Evolutionary conservation across 78 protist genomes (phyloP).

Genomic region (Polysphondylium violaceum): DNA sequence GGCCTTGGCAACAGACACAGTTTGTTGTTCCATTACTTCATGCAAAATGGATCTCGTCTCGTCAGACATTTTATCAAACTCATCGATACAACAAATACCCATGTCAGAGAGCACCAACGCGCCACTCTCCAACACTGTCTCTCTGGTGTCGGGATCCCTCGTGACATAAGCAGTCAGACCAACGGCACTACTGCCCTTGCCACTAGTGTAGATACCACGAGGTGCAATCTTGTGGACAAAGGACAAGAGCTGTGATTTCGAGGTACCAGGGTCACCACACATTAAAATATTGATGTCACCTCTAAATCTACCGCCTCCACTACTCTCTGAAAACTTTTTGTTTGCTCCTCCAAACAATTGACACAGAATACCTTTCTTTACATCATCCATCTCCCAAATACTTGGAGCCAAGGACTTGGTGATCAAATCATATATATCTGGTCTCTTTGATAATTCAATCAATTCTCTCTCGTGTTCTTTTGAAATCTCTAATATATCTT

Average conservation of each 20-base stretch:
- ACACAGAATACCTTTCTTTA: slow-evolving; percentile 98
- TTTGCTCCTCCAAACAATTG: slow-evolving; percentile 97
- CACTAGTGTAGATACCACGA: slow-evolving; percentile 99
- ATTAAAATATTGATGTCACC: slow-evolving; percentile 98
- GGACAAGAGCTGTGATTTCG: slow-evolving; percentile 98
- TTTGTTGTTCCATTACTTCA: slow-evolving; percentile 99
- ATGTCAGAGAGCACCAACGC: slow-evolving; percentile 96
- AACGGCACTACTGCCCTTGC: slow-evolving; percentile 99
- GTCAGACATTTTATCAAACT: slow-evolving; percentile 99
- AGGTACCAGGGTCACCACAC: slow-evolving; percentile 99
- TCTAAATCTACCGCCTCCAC: slow-evolving; percentile 65
- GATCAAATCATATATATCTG: slow-evolving; percentile 92
- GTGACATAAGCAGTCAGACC: slow-evolving; percentile 99
- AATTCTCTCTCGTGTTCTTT: slow-evolving; percentile 55
- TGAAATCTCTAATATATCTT: slow-evolving; percentile 5
- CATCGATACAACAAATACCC: slow-evolving; percentile 99
- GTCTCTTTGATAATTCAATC: slow-evolving; percentile 35
- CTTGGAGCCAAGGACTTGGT: slow-evolving; percentile 96
- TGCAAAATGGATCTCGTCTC: slow-evolving; percentile 98
- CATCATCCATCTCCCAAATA: slow-evolving; percentile 97
- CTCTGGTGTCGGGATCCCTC: slow-evolving; percentile 97
- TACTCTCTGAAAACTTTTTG: slow-evolving; percentile 33
- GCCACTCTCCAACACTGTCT: slow-evolving; percentile 97
- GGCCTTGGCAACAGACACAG: slow-evolving; percentile 99
- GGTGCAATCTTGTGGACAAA: slow-evolving; percentile 98